Evolutionary conservation across 208 protist genomes (phyloP).

Genomic region (Leptomonas seymouri): DNA sequence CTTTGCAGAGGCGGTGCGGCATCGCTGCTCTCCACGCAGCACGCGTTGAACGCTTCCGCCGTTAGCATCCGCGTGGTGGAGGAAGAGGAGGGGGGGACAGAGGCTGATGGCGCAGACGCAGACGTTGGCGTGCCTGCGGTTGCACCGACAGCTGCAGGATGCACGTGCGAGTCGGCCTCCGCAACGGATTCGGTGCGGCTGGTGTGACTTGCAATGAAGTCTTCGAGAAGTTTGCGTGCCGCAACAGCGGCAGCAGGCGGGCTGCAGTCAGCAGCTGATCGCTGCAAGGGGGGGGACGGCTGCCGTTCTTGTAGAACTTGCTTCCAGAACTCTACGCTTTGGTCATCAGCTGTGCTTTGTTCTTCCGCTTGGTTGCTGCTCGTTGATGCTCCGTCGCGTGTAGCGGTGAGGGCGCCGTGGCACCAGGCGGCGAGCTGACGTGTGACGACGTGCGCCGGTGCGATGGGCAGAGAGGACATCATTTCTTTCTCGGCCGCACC

Average conservation of each 20-base stretch:
- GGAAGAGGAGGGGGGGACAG: no score
- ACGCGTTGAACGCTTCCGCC: no score
- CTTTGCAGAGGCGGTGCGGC: no score
- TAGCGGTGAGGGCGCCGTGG: conserved; percentile 26
- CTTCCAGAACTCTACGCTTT: not conserved
- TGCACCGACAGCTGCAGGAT: no score
- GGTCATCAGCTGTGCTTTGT: not conserved
- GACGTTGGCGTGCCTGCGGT: no score
- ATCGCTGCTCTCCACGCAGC: no score
- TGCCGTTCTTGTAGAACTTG: not conserved
- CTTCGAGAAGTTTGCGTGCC: not conserved
- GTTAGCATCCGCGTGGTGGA: no score
- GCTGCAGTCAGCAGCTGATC: not conserved
- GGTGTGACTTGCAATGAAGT: not conserved
- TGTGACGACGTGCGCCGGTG: conserved; percentile 14
- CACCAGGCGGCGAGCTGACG: conserved; percentile 52
- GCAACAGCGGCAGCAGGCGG: not conserved
- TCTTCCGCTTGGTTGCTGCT: not conserved
- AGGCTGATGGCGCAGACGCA: no score
- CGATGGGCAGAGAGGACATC: not conserved
- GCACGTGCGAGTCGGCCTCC: no score
- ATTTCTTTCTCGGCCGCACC: not conserved
- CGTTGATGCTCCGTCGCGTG: not conserved
- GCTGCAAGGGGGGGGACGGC: not conserved
- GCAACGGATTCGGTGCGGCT: not conserved